Evolutionary conservation across 352 stramenopile genomes (phyloP).

Genomic region (Phytophthora uliginosa): DNA sequence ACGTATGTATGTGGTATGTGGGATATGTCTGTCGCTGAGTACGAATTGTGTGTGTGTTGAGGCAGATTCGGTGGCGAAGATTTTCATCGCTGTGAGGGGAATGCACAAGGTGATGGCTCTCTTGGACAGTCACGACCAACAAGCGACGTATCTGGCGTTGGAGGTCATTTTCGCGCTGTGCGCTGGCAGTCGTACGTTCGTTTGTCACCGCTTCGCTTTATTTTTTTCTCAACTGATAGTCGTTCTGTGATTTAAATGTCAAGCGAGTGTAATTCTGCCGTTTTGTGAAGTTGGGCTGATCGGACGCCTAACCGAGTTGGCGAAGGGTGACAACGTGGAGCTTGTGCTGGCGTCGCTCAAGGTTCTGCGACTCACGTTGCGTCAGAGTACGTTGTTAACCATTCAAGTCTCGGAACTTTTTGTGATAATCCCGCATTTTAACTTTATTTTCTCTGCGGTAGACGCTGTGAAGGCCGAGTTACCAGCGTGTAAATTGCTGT

Average conservation of each 20-base stretch:
- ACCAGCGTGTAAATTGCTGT: conserved; percentile 42
- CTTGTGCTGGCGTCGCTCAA: conserved; percentile 62
- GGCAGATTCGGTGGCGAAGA: conserved; percentile 49
- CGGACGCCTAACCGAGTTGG: conserved; percentile 39
- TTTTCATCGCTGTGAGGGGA: conserved; percentile 61
- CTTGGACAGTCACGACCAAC: conserved; percentile 37
- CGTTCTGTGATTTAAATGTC: not conserved
- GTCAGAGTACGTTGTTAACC: conserved; percentile 43
- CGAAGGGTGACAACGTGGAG: conserved; percentile 40
- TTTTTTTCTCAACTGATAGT: not conserved
- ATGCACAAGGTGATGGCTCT: conserved; percentile 61
- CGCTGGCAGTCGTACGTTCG: conserved; percentile 49
- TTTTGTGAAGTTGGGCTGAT: conserved; percentile 64
- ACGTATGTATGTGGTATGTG: not conserved
- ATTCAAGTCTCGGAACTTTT: not conserved
- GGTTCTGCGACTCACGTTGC: conserved; percentile 58
- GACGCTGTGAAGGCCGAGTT: conserved; percentile 50
- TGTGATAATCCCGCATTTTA: no score
- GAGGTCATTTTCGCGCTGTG: conserved; percentile 69
- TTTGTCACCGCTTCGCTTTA: not conserved
- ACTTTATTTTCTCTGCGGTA: conserved; percentile 8
- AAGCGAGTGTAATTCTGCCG: conserved; percentile 50
- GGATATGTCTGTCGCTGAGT: not conserved
- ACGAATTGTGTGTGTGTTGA: not conserved
- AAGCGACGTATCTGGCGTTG: conserved; percentile 55